Percentiles rank a stretch among this genome's conserved stretches.
phyloP scores from a whole-genome alignment of 768 basidiomycete genomes.

The Leccinum aurantiacum region DNA sequence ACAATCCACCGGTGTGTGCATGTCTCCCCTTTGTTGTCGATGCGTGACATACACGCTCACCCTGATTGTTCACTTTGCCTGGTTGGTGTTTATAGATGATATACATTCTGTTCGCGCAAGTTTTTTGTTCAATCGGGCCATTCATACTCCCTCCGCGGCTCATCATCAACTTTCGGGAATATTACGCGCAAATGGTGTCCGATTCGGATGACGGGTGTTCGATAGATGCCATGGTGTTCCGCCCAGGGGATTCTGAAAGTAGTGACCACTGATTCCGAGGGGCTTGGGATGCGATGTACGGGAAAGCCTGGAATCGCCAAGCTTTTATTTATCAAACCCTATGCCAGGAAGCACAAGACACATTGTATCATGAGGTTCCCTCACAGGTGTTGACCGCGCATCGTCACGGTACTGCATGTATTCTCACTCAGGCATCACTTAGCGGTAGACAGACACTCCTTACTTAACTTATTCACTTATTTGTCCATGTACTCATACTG shows the following conservation, averaged over 20 bases:
- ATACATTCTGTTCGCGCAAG: not conserved
- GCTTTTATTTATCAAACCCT: not conserved
- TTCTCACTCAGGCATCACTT: not conserved
- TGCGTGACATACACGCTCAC: not conserved
- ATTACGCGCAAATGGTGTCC: not conserved
- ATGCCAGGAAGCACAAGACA: not conserved
- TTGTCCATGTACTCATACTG: not conserved
- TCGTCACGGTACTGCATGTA: not conserved
- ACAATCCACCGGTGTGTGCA: not conserved
- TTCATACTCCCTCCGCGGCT: constrained; percentile 11
- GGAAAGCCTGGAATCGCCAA: not conserved
- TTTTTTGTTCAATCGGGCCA: constrained; percentile 2
- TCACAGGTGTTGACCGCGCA: not conserved
- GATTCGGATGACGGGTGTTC: constrained; percentile 4
- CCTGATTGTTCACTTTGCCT: not conserved
- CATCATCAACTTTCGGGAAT: constrained; percentile 10
- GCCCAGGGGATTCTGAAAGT: not conserved
- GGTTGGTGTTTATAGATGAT: not conserved
- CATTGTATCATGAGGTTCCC: not conserved
- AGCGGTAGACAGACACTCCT: not conserved
- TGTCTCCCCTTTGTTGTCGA: not conserved
- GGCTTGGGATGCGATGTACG: not conserved
- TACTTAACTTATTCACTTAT: not conserved
- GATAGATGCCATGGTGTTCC: constrained; percentile 9
- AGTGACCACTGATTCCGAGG: not conserved